phyloP scores from a whole-genome alignment of 805 yeast species.

The Metahyphopichia silvanorum region DNA sequence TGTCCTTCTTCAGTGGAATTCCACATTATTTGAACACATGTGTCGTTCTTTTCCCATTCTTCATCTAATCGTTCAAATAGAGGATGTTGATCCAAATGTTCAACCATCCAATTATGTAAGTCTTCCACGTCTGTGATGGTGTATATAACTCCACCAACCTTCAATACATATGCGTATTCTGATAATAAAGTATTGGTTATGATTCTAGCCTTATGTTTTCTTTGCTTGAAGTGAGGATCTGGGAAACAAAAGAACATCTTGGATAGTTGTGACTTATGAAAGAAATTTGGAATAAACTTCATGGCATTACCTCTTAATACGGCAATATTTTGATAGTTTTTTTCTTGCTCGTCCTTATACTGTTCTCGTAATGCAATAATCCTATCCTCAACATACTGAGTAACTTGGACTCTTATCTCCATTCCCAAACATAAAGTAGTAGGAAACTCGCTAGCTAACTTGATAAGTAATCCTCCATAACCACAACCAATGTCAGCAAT shows the following conservation, averaged over 20 bases:
- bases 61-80: conserved; percentile 74
- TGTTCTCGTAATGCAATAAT: conserved; percentile 81
- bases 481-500: conserved; percentile 98
- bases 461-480: conserved; percentile 85
- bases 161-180: conserved; percentile 88
- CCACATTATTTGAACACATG: conserved; percentile 83
- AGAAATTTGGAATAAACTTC: conserved; percentile 96
- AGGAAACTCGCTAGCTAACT: conserved; percentile 75
- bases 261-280: conserved; percentile 72
- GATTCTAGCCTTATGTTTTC: conserved; percentile 96
- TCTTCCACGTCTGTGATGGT: conserved; percentile 96
- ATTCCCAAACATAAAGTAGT: conserved; percentile 79
- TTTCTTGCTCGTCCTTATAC: conserved; percentile 23
- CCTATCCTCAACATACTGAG: conserved; percentile 94
- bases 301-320: conserved; percentile 94
- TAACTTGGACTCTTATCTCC: conserved; percentile 98
- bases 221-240: conserved; percentile 97
- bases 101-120: conserved; percentile 93
- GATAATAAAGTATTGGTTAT: conserved; percentile 83
- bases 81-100: conserved; percentile 88
- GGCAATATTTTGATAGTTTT: conserved; percentile 75
- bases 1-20: conserved; percentile 98
- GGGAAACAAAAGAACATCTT: conserved; percentile 99
- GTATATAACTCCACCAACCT: conserved; percentile 83
- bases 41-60: conserved; percentile 78